Evolutionary conservation across 192 early-diverging fungal genomes (phyloP), one percentile per base, ranked within the genome.

Genomic region (Oehlia diaphana): DNA sequence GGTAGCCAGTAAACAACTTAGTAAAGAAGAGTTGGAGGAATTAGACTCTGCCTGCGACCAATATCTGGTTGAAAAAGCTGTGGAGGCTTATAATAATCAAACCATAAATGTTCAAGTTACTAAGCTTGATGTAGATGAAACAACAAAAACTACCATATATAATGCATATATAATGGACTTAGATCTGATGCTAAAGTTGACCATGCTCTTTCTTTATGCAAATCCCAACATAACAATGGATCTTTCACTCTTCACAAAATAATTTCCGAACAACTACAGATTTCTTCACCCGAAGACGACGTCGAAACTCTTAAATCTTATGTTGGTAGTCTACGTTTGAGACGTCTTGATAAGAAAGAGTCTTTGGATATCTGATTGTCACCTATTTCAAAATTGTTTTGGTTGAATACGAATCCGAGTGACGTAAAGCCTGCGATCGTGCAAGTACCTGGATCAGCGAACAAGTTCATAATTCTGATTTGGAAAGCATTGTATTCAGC

Each of bases 401-500:
- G 13, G 21, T 23, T 31, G 39, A 44, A 6, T 26, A 67, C 47
- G 35, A 77, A 77, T 2, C 62, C 10, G 58, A 47, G n/a, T 67
- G 65, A 64, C 14, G 39, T 6, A 3, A 7, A 39, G n/a, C 7
- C 13, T 14, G 4, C 14, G 42, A 77, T 9, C 62, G 63, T 14
- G 39, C 63, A 14, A 9, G 10, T n/a, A 1, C n/a, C 9, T 77
- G 61, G 35, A n/a, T 77, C 14, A 39, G 14, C 37, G 9, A 44
- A 21, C 58, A 67, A 64, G 47, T 77, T 6, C 42, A 77, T 14
- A 44, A 77, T 67, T 4, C 42, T 8, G 23, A 35, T 9, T 66
- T 64, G n/a, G 63, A 42, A 66, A 67, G 65, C 67, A 66, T 35
- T 67, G 4, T 63, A 58, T 35, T 73, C 67, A 4, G 67, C 67